Conservation (phyloP, 1,284 basidiomycete species). For the Ustilago curta region DNA sequence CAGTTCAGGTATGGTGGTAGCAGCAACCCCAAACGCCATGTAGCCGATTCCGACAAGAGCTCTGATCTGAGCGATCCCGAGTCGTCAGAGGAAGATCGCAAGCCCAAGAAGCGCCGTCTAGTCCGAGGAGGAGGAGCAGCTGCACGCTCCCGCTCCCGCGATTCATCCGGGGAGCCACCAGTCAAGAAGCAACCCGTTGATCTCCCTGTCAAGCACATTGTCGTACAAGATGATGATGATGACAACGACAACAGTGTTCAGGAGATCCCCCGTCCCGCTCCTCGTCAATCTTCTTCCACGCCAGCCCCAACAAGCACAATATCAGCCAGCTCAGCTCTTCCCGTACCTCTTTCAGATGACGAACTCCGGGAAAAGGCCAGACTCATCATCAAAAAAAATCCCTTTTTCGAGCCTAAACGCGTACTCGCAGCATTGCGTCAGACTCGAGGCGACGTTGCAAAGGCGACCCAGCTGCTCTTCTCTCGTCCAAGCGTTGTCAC, state of each 20-base stretch:
- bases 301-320: not conserved
- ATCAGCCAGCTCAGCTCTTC: conserved; percentile 5
- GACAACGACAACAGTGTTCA: conserved; percentile 17
- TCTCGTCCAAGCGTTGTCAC: conserved; percentile 27
- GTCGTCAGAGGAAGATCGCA: conserved; percentile 26
- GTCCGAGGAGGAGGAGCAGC: conserved; percentile 42
- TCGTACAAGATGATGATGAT: conserved; percentile 14
- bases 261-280: conserved; percentile 16
- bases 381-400: conserved; percentile 22
- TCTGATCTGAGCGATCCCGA: conserved; percentile 44
- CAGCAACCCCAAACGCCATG: conserved; percentile 12
- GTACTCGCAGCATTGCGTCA: conserved; percentile 36
- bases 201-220: not conserved
- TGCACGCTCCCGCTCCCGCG: conserved; percentile 17
- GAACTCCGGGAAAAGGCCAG: conserved; percentile 36
- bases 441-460: conserved; percentile 24
- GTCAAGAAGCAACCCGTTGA: not conserved
- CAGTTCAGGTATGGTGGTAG: conserved; percentile 39
- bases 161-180: conserved; percentile 16
- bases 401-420: conserved; percentile 21
- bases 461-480: conserved; percentile 21
- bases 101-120: conserved; percentile 44
- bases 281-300: conserved; percentile 10
- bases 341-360: conserved; percentile 16
- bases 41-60: conserved; percentile 33